Conservation (phyloP, 768 basidiomycete species). For the Trametes sanguinea region DNA sequence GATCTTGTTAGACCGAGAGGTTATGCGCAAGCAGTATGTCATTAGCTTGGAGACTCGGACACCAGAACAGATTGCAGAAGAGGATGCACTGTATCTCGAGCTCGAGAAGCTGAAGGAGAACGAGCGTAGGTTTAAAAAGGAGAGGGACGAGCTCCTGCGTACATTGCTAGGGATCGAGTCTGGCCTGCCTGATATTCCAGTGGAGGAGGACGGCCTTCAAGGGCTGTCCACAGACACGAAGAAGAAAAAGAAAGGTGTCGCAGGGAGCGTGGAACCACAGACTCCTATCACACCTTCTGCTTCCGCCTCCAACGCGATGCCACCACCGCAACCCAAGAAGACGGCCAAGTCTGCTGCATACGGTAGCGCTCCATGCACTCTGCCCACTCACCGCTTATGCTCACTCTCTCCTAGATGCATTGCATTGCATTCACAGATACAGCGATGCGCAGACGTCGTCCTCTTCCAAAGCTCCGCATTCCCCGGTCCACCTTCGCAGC, state of each 20-base stretch:
- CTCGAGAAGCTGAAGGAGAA: slow-evolving; percentile 94
- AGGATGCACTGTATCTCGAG: slow-evolving; percentile 92
- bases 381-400: not conserved
- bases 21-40: slow-evolving; percentile 86
- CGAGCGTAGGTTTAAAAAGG: slow-evolving; percentile 83
- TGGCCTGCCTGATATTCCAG: slow-evolving; percentile 72
- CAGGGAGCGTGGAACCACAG: slow-evolving; percentile 36
- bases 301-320: slow-evolving; percentile 38
- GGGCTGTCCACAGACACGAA: slow-evolving; percentile 52
- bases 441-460: slow-evolving; percentile 52
- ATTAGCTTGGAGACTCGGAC: slow-evolving; percentile 86
- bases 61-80: slow-evolving; percentile 86
- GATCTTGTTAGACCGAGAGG: slow-evolving; percentile 68
- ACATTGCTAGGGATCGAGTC: slow-evolving; percentile 86
- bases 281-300: slow-evolving; percentile 31
- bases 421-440: slow-evolving; percentile 72
- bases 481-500: slow-evolving; percentile 82
- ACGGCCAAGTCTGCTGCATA: slow-evolving; percentile 56
- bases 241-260: slow-evolving; percentile 57
- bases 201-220: slow-evolving; percentile 61
- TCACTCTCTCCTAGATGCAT: slow-evolving; percentile 49
- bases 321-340: slow-evolving; percentile 40
- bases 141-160: slow-evolving; percentile 84
- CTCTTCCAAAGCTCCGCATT: slow-evolving; percentile 69
- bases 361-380: slow-evolving; percentile 42